Evolutionary conservation across 1,284 basidiomycete genomes (phyloP), one percentile per base, ranked within the genome.

Genomic region (Heliocybe sulcata): DNA sequence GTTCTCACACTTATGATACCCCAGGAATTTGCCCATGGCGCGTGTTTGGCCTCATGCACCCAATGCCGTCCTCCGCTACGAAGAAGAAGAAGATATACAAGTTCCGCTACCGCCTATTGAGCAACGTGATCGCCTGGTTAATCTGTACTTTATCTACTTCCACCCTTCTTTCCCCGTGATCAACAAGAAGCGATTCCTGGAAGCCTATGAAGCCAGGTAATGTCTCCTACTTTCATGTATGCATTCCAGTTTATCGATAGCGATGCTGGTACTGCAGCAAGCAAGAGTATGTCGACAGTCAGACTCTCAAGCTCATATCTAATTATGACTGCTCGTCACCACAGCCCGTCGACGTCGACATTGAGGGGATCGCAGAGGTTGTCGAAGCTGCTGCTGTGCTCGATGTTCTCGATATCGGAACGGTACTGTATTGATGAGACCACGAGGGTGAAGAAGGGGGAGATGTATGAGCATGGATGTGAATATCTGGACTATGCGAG

Each of bases 101-200:
- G 72, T 80, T 23, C 67, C 69, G 19, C 67, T 91, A 51, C 87
- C 87, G 55, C 68, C 83, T 45, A 57, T 74, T 48, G 73, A 79
- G 35, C 65, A 79, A 51, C 90, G 92, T 67, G 79, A 85, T 54
- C 78, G 77, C 51, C 73, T 94, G 8, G 69, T 93, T 51, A 77
- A 81, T 27, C 71, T 92, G 6, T 94, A 90, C 67, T 93, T 92
- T 69, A 81, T 80, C 4, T 88, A 90, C 64, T 83, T 89, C 25
- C 91, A 94, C 61, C 89, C 90, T 33, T 75, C 85, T 50, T 84
- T 88, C 60, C 90, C 90, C 11, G 76, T 91, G 35, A 69, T 93
- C 16, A 82, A 91, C 69, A 89, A 87, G 65, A 71, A 72, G 20
- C 77, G 81, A 20, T 92, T 94, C 68, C 68, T 88, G 62, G 68